Conservation (phyloP, 306 rosid genomes). For the Pyrus pyrifolia region DNA sequence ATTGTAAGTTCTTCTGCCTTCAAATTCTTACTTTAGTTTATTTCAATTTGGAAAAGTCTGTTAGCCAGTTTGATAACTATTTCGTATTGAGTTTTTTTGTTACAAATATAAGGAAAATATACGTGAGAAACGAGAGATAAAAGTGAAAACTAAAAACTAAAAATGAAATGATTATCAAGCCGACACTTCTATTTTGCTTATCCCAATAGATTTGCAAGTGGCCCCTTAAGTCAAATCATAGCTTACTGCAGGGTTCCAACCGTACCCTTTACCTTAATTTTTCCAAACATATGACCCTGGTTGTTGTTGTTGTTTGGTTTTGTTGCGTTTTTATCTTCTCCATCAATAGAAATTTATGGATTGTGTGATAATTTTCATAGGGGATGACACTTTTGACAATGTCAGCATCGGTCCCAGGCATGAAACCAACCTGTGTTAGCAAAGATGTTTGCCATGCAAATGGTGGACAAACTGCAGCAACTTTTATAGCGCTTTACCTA, state of each 20-base stretch:
- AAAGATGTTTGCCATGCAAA: slow-evolving; percentile 47
- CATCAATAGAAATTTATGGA: not conserved
- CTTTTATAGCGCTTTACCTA: slow-evolving; percentile 55
- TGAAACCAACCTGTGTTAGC: slow-evolving; percentile 51
- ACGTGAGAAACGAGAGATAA: not conserved
- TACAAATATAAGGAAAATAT: too few species aligned
- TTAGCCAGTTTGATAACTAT: too few species aligned
- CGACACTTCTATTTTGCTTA: not conserved
- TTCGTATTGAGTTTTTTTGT: not conserved
- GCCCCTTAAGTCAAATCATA: not conserved
- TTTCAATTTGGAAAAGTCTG: not conserved
- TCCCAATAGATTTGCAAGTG: not conserved
- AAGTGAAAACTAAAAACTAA: not conserved
- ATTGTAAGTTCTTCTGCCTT: slow-evolving; percentile 38
- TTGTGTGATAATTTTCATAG: slow-evolving; percentile 21
- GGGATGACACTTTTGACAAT: slow-evolving; percentile 78
- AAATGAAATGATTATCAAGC: not conserved
- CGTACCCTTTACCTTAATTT: not conserved
- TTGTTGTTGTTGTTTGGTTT: not conserved
- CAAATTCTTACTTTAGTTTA: not conserved
- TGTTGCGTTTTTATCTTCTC: not conserved
- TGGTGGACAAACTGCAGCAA: slow-evolving; percentile 33
- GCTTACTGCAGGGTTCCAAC: not conserved
- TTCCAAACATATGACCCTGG: not conserved
- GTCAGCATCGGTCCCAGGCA: slow-evolving; percentile 59